Evolutionary conservation across 1,284 basidiomycete genomes (phyloP).

Genomic region (Tremellales sp.): DNA sequence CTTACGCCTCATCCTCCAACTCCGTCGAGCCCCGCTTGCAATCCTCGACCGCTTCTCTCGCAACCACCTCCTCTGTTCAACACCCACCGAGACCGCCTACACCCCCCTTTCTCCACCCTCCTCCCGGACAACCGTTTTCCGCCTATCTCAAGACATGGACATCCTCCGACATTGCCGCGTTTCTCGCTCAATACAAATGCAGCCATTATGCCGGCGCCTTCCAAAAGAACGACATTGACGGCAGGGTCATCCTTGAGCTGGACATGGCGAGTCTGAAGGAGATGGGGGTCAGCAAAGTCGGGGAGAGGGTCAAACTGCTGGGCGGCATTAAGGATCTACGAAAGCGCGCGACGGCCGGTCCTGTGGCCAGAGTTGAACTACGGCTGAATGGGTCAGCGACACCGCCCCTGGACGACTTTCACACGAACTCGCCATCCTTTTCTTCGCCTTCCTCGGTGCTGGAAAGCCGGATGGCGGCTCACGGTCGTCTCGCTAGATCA

Average conservation of each 20-base stretch:
- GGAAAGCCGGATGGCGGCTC: neutral
- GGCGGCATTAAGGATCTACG: constrained; percentile 77
- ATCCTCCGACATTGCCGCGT: constrained; percentile 30
- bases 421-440: neutral
- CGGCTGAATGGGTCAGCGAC: constrained; percentile 23
- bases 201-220: constrained; percentile 66
- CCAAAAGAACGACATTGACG: constrained; percentile 77
- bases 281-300: constrained; percentile 80
- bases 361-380: constrained; percentile 17
- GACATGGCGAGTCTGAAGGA: constrained; percentile 81
- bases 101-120: constrained; percentile 31
- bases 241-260: constrained; percentile 80
- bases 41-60: constrained; percentile 5
- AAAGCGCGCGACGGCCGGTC: constrained; percentile 40
- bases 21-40: constrained; percentile 3
- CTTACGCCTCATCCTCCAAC: constrained; percentile 8
- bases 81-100: constrained; percentile 30
- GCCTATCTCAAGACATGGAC: constrained; percentile 40
- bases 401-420: constrained; percentile 17
- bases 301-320: constrained; percentile 79
- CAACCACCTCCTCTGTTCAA: constrained; percentile 4
- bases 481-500: neutral
- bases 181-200: constrained; percentile 55
- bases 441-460: neutral
- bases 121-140: constrained; percentile 24